Evolutionary conservation across 1,284 basidiomycete species (phyloP).

Genomic region (Mycosarcoma maydis): DNA sequence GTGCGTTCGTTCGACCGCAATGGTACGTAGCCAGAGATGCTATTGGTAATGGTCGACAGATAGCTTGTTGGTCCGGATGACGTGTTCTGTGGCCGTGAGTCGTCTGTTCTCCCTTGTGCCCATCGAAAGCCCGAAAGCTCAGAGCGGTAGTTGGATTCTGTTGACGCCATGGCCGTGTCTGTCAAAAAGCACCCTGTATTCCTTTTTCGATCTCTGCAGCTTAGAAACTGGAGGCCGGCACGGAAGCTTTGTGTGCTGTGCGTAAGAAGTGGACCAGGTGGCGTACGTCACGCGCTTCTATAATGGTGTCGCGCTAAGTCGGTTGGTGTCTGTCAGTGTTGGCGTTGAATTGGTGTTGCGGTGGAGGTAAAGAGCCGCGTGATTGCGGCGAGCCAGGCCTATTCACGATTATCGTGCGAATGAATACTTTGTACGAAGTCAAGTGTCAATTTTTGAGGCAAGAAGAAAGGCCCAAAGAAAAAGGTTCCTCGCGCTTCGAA

Average conservation of each 20-base stretch:
- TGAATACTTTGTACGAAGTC: neutral
- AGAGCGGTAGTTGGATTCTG: slow-evolving; percentile 53
- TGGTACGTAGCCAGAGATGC: slow-evolving; percentile 80
- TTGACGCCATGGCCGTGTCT: slow-evolving; percentile 18
- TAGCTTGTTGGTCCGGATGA: slow-evolving; percentile 31
- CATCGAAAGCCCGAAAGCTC: slow-evolving; percentile 58
- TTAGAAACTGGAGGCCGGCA: no score
- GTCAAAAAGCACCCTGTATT: no score
- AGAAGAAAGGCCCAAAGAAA: slow-evolving; percentile 27
- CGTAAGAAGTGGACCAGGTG: no score
- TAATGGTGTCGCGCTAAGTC: slow-evolving; percentile 1
- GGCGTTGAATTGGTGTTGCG: slow-evolving; percentile 7
- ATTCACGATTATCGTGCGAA: slow-evolving; percentile 33
- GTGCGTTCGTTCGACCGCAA: slow-evolving; percentile 81
- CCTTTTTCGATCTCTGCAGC: neutral
- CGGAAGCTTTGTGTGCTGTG: no score
- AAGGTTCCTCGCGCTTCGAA: slow-evolving; percentile 48
- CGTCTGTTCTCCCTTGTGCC: slow-evolving; percentile 58
- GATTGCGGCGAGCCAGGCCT: neutral
- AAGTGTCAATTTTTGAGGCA: neutral
- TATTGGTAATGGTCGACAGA: slow-evolving; percentile 70
- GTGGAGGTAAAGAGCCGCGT: slow-evolving; percentile 26
- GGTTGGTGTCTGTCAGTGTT: neutral
- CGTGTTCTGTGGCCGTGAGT: slow-evolving; percentile 34
- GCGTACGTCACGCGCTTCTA: no score